Base-by-base conservation (phyloP, 306 rosid species). In the Boehmeria nivea region DNA sequence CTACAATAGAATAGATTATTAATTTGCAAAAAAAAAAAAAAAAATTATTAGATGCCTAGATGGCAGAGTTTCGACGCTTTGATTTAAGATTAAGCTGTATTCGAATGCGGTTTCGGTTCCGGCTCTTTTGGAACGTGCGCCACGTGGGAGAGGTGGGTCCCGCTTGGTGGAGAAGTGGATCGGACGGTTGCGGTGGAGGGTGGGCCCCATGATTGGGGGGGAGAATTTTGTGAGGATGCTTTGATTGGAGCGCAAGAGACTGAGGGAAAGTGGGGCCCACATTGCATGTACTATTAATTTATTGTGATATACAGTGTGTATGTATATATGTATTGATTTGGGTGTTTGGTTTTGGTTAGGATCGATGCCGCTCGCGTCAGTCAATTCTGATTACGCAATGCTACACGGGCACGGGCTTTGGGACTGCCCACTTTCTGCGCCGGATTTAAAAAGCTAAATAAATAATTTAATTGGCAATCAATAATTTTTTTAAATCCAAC, bases 71-170 rank as follows among this genome's bases (percentile, higher is more conserved):
- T 25, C 38, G 45, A 28, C 25, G 61, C 36, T 54, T 21, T 43
- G 8, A 65, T 66, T 78, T 61, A 69, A 73, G 6, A 70, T 66
- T 78, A 53, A 69, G 70, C 57, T 22, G 58, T 50, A 58, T 59
- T 70, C 43, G 66, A 74, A 8, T 33, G 11, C 21, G 7, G 3
- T 27, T 73, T 78, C 27, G 42, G 52, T 5, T 78, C 83, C 80
- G 83, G 3, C 1, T n/a, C 11, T 7, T 0, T 20, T 3, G 9
- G 16, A 6, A 27, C 14, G 36, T 42, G n/a, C 6, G 51, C 15
- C 14, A 9, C 51, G 25, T 4, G 51, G 51, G 2, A n/a, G 12
- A 6, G 27, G 1, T 18, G 15, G 23, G 12, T 8, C 12, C 51
- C n/a, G n/a, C n/a, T n/a, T 0, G 24, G 14, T 9, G 15, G 21